phyloP scores from a whole-genome alignment of 345 rosid species.

The Anastatica hierochuntica region DNA sequence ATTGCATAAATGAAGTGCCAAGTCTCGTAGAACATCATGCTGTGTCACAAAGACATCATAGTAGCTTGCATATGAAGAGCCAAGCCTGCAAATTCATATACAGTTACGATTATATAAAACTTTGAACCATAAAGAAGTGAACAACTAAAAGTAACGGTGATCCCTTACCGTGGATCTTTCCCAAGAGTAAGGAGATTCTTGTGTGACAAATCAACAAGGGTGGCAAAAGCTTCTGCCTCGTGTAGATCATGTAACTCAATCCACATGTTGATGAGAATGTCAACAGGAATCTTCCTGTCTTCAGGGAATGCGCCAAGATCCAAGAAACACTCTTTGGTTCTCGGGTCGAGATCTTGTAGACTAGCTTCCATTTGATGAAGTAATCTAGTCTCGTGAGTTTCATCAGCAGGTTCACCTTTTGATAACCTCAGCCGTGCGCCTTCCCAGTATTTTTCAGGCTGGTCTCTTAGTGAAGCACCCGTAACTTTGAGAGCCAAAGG shows the following conservation, averaged over 20 bases:
- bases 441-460: constrained; percentile 58
- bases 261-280: constrained; percentile 85
- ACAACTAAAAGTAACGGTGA: not conserved
- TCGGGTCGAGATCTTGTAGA: constrained; percentile 35
- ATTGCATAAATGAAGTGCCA: constrained; percentile 56
- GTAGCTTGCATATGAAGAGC: constrained; percentile 55
- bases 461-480: constrained; percentile 62
- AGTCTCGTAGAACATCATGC: constrained; percentile 88
- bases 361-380: constrained; percentile 74
- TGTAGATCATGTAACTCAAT: constrained; percentile 56
- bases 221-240: constrained; percentile 50
- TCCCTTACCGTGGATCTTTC: constrained; percentile 55
- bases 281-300: constrained; percentile 84
- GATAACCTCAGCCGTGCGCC: constrained; percentile 53
- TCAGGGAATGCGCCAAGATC: constrained; percentile 96
- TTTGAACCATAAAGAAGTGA: not conserved
- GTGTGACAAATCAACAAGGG: constrained; percentile 59
- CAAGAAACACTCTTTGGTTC: constrained; percentile 64
- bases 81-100: constrained; percentile 44
- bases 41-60: constrained; percentile 65
- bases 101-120: not conserved
- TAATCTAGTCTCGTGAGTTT: constrained; percentile 58
- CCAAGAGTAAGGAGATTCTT: constrained; percentile 78
- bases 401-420: constrained; percentile 65
- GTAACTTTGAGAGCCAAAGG: constrained; percentile 95